A percentile compares a stretch with the other conserved stretches of the same genome.
Conservation (phyloP, 1,139 yeast species). For the Kodamaea sp. region DNA sequence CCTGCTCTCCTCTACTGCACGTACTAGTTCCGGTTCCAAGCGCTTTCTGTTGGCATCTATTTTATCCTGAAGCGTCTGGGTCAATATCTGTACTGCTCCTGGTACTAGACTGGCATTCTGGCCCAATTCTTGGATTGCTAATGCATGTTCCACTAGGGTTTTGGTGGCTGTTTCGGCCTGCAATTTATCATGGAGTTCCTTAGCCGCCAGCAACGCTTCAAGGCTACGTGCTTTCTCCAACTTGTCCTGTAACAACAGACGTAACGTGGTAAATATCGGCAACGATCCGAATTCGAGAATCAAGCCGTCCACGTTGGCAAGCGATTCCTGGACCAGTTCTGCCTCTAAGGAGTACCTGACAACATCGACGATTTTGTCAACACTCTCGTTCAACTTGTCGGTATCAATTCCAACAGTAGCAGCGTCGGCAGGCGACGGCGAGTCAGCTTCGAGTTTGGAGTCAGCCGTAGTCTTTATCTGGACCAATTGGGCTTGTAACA, state of each 20-base stretch:
- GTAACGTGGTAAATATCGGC: conserved; percentile 16
- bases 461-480: conserved; percentile 15
- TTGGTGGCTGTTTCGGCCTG: conserved; percentile 1
- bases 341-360: conserved; percentile 6
- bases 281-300: conserved; percentile 14
- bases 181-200: conserved; percentile 2
- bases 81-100: conserved; percentile 1
- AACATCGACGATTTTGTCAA: conserved; percentile 7
- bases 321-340: conserved; percentile 5
- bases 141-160: conserved; percentile 2
- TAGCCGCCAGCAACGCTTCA: neutral
- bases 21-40: conserved; percentile 6
- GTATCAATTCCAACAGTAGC: conserved; percentile 1
- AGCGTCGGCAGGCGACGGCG: neutral
- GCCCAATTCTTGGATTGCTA: conserved; percentile 6
- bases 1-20: conserved; percentile 4
- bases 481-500: conserved; percentile 18
- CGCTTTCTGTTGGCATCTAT: conserved; percentile 3
- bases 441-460: conserved; percentile 4
- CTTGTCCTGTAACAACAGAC: conserved; percentile 8
- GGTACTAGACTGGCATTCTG: neutral
- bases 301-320: conserved; percentile 11
- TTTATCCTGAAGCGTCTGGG: conserved; percentile 1
- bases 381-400: neutral
- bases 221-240: neutral